Base-by-base conservation (phyloP, 1,139 yeast genomes). In the Debaryomyces psychrophilus region DNA sequence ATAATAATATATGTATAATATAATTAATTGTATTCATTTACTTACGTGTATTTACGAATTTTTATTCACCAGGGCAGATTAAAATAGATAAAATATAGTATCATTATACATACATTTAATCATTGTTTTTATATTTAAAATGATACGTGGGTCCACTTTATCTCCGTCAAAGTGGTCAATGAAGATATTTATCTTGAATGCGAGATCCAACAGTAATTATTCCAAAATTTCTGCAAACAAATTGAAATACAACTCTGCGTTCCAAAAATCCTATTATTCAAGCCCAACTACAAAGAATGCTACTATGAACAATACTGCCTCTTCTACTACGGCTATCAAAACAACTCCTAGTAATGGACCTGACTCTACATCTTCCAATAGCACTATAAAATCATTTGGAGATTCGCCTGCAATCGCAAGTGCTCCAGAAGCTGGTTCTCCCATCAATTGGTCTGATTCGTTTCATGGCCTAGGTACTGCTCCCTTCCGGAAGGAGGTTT, bases 381-480 rank as follows among this genome's bases (percentile, higher is more conserved):
- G 46, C 20, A 27, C 49, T 2, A 34, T 53, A 11, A 45, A 36
- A n/a, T 46, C 57, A 4, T 56, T 65, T 41, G 61, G 64, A 31
- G 71, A 66, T 49, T 42, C 58, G 5, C 65, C 65, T 8, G 44
- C 31, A 1, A 40, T 46, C 8, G 29, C 41, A 22, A 41, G 33
- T 11, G 6, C 37, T 6, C 31, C 22, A 6, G 33, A n/a, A 45
- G 38, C 41, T 12, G 42, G 47, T 25, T 57, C 56, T 17, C 63
- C 65, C 4, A 65, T 77, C 31, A 69, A 87, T 59, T 88, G 95
- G 95, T 77, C 88, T 4, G 83, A 79, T 36, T 85, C 95, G 1
- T 89, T 83, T 67, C 85, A 79, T 58, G 99, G 99, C 0, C 70
- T 93, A 26, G 97, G 97, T 1, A 71, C 82, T 2, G 80, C 77